These are phyloP conservation scores for Incumbomyces delicatus DNA, from an alignment of 2,329 filamentous ascomycete genomes.

Conservation along the genomic window DNA sequence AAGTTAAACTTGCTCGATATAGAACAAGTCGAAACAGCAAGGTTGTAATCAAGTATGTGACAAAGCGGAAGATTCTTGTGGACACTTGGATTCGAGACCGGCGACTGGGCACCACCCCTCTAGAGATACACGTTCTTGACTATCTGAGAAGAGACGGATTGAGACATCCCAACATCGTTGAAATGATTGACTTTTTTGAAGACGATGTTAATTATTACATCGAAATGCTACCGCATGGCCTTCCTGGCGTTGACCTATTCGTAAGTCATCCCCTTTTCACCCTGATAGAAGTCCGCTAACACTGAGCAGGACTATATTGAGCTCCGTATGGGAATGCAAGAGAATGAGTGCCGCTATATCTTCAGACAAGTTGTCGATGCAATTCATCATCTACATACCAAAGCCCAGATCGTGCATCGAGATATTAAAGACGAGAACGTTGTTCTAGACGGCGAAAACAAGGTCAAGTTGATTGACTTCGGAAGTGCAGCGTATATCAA, in stretches of 20 bases:
- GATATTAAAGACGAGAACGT: constrained; percentile 99
- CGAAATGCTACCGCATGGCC: constrained; percentile 89
- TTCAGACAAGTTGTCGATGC: constrained; percentile 88
- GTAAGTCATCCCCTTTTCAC: not conserved
- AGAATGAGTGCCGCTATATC: constrained; percentile 85
- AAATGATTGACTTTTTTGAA: constrained; percentile 61
- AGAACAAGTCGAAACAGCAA: constrained; percentile 58
- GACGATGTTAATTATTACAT: constrained; percentile 82
- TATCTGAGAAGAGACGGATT: constrained; percentile 69
- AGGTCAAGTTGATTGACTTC: constrained; percentile 96
- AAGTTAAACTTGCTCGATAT: constrained; percentile 88
- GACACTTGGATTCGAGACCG: constrained; percentile 97
- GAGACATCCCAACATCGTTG: constrained; percentile 56
- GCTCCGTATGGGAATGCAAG: constrained; percentile 90
- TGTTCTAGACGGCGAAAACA: constrained; percentile 85
- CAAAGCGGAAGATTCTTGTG: constrained; percentile 89
- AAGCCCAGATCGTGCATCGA: constrained; percentile 83
- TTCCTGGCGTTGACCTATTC: constrained; percentile 96
- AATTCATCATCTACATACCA: constrained; percentile 82
- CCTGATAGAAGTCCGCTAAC: not conserved
- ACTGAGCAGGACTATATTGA: constrained; percentile 71
- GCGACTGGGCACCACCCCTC: constrained; percentile 80
- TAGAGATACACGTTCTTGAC: constrained; percentile 95
- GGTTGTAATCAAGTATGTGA: constrained; percentile 94
- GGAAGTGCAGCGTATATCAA: constrained; percentile 97